Base-by-base conservation (phyloP, 1,139 yeast genomes). In the Candida sanyaensis region DNA sequence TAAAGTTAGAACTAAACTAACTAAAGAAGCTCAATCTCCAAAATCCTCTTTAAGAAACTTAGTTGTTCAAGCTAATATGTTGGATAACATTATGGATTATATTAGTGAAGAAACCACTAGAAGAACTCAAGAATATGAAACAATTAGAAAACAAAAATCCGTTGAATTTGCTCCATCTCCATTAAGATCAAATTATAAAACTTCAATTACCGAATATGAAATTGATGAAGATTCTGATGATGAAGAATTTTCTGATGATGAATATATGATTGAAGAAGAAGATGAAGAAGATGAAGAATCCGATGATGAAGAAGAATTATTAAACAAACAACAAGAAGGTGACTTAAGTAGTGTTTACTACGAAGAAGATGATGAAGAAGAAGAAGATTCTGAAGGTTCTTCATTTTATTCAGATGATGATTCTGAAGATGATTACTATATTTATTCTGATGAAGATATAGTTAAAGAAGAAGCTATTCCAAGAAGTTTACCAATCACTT, bases 21-120 rank as follows among this genome's bases (percentile, higher is more conserved):
- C 89, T 37, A 75, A 66, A 50, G 91, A 86, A 61, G 92, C 92
- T 4, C 63, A 79, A 32, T 76, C 77, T 52, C 78, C 80, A 7
- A 87, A 84, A 55, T 80, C 85, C 38, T 71, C 83, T 51, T 71
- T 88, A 47, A 74, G 90, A 50, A 68, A 75, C 43, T 73, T 88
- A 42, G 92, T 88, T 2, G 77, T 83, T 31, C 95, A 88, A 65
- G 93, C 95, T 17, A 88, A 87, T 64, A 69, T 88, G 71, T 73
- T 88, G 50, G 96, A 88, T 60, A 75, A 75, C 53, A 62, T 88
- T 41, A 83, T 87, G 82, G 91, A 83, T 57, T 66, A 66, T 52
- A 73, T 75, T 32, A 56, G 68, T 11, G 59, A 58, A 9, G 76
- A 69, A 55, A 64, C 70, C 24, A 63, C 62, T 42, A 68, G 64